These are phyloP conservation scores for Aspergillus sparsus DNA, from an alignment of 495 filamentous ascomycete species.

Conservation along the genomic window DNA sequence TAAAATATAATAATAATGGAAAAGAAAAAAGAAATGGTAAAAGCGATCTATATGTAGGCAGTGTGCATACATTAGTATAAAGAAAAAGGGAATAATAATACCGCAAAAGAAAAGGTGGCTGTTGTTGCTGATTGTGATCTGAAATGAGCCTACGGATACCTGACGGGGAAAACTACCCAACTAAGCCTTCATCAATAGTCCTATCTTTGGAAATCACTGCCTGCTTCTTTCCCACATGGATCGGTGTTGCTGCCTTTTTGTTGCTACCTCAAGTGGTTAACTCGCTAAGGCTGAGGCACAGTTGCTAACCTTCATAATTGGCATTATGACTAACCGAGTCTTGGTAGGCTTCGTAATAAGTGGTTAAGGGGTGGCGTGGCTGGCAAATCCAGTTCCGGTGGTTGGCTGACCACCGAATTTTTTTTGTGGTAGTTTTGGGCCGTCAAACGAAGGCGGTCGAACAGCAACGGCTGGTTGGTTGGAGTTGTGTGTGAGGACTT, in stretches of 20 bases:
- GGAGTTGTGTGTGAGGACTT: neutral
- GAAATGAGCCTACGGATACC: too few species aligned
- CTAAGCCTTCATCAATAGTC: neutral
- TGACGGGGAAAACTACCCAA: too few species aligned
- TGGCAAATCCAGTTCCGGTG: constrained; percentile 25
- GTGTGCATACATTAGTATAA: too few species aligned
- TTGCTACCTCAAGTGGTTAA: too few species aligned
- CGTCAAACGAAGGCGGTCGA: constrained; percentile 7
- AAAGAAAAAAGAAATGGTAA: neutral
- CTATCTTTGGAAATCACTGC: constrained; percentile 8
- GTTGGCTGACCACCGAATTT: constrained; percentile 24
- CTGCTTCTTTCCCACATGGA: neutral
- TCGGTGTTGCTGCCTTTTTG: constrained; percentile 3
- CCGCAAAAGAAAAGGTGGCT: too few species aligned
- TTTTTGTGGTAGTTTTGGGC: constrained; percentile 16
- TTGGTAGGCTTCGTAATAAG: neutral
- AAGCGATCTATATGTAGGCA: too few species aligned
- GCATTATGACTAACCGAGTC: constrained; percentile 2
- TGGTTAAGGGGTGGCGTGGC: constrained; percentile 26
- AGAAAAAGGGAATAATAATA: too few species aligned
- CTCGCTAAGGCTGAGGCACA: neutral
- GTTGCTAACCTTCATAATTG: neutral
- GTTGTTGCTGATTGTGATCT: too few species aligned
- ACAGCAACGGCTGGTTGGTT: constrained; percentile 5
- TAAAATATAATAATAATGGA: neutral